Evolutionary conservation across 257 asterid genomes (phyloP).

Genomic region (Eucommia ulmoides): DNA sequence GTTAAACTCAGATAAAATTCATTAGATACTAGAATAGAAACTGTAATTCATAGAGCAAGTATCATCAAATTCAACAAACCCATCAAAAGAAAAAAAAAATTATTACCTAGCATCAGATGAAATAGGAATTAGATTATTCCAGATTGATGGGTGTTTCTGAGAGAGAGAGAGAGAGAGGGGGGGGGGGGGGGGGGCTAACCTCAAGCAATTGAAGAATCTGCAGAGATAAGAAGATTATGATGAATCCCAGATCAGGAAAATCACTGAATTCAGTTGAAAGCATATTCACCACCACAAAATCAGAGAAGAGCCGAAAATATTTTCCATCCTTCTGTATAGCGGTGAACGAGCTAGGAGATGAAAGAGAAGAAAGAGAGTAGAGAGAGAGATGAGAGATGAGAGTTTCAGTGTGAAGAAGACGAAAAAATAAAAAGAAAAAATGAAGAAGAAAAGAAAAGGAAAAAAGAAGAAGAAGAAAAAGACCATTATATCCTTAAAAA

Average conservation of each 20-base stretch:
- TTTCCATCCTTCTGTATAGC: too few species aligned
- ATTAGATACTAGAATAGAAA: neutral
- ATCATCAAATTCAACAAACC: neutral
- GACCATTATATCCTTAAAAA: too few species aligned
- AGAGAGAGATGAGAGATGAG: too few species aligned
- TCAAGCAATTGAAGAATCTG: conserved; percentile 47
- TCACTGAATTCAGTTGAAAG: neutral
- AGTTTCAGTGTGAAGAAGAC: too few species aligned
- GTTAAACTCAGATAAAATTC: neutral
- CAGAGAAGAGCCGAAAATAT: too few species aligned
- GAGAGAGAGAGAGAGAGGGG: neutral
- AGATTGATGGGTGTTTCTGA: neutral
- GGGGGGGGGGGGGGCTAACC: conserved; percentile 23
- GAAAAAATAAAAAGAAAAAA: too few species aligned
- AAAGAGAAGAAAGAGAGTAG: too few species aligned
- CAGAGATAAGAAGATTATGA: conserved; percentile 44
- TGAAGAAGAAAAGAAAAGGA: too few species aligned
- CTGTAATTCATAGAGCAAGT: too few species aligned
- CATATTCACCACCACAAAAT: too few species aligned
- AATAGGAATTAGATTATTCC: neutral
- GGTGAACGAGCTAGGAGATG: too few species aligned
- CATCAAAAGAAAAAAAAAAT: neutral
- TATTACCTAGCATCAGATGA: neutral
- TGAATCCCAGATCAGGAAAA: conserved; percentile 10
- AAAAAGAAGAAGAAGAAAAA: too few species aligned